Evolutionary conservation across 164 flowering plant genomes (phyloP), one percentile per base, ranked within the genome.

Genomic region (Buxus sempervirens): DNA sequence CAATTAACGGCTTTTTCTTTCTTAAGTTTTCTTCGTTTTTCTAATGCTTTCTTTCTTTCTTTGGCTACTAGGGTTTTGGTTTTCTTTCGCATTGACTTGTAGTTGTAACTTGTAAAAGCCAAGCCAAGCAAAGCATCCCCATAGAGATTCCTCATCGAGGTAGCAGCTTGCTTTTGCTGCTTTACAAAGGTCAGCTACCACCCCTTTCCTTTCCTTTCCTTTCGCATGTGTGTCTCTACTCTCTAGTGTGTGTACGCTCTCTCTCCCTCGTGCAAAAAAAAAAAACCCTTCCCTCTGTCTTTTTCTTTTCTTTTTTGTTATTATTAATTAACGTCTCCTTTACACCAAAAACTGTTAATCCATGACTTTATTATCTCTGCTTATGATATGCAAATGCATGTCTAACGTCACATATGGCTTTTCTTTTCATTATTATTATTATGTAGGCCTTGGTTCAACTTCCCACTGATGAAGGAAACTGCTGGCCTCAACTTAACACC

Each of bases 1-100:
- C 38, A 71, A 82, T 82, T 80, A 66, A 71, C 80, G 82, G 86
- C 86, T 75, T 78, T 81, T 80, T 60, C 54, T 27, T 38, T 55
- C 38, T 22, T 51, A 24, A 53, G 64, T 64, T 38, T 60, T 63
- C 60, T 28, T 14, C 24, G 23, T 12, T 54, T 22, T 38, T 69
- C 24, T 60, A 62, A 62, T 70, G 25, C 5, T 3, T 53, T 10
- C 23, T n/a, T n/a, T n/a, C n/a, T n/a, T n/a, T n/a, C n/a, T n/a
- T n/a, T n/a, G n/a, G n/a, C n/a, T n/a, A 19, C 63, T 5, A 14
- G 26, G 22, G 20, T 23, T 66, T 66, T 36, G 62, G 58, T n/a
- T n/a, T n/a, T n/a, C n/a, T n/a, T n/a, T n/a, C n/a, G n/a, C 70
- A 62, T 78, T 75, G 77, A 80, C 77, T 74, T 70, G 59, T 65